phyloP scores from a whole-genome alignment of 352 stramenopile genomes.

The Globisporangium apiculatum region DNA sequence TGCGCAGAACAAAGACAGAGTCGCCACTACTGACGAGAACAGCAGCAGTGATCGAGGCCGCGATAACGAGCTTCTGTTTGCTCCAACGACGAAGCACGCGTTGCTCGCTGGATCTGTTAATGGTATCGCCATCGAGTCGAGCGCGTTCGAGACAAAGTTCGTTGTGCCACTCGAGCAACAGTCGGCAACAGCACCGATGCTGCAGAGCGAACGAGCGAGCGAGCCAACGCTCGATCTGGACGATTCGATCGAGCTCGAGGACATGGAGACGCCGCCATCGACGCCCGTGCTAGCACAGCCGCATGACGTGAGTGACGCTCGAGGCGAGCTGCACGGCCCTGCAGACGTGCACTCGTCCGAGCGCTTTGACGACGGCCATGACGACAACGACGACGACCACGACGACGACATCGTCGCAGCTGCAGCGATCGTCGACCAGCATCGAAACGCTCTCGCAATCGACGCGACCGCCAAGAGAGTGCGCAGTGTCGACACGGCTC shows the following conservation, averaged over 20 bases:
- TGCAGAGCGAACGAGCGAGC: conserved; percentile 10
- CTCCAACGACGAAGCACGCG: no score
- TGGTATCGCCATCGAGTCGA: no score
- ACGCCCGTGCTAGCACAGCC: no score
- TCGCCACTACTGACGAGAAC: no score
- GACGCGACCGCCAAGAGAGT: neutral
- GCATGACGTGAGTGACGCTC: conserved; percentile 3
- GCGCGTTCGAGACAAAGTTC: no score
- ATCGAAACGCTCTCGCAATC: neutral
- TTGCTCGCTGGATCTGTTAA: no score
- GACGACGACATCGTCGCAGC: conserved; percentile 10
- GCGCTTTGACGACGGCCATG: neutral
- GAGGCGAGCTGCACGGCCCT: neutral
- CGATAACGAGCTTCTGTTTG: no score
- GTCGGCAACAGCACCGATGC: neutral
- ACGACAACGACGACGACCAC: conserved; percentile 3
- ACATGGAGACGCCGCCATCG: conserved; percentile 16
- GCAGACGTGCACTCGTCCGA: neutral
- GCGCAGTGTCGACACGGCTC: neutral
- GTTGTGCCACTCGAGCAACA: no score
- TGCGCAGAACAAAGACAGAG: no score
- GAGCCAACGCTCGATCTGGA: neutral
- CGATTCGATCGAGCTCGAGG: conserved; percentile 19
- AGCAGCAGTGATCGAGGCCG: no score
- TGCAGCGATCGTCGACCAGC: neutral